These are phyloP conservation scores for Scheffersomyces segobiensis DNA, from an alignment of 1,139 yeast genomes.

Conservation along the genomic window DNA sequence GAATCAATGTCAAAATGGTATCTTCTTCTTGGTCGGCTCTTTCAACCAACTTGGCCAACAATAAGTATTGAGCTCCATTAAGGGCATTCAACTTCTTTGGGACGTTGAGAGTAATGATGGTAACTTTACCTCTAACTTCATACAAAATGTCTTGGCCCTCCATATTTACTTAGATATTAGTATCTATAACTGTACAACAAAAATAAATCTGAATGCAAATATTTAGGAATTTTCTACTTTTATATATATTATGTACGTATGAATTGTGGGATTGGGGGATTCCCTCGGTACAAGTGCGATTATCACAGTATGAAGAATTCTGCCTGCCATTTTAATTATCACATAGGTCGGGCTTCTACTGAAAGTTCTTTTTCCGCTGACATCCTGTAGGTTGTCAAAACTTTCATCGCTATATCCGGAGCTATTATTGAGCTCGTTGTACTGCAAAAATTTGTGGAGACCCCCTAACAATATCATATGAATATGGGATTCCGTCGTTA, in stretches of 20 bases:
- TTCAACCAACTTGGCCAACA: slow-evolving; percentile 60
- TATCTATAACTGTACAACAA: neutral
- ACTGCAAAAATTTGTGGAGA: neutral
- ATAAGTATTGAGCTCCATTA: slow-evolving; percentile 63
- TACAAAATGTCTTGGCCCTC: slow-evolving; percentile 35
- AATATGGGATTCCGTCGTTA: neutral
- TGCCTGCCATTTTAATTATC: neutral
- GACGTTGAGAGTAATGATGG: slow-evolving; percentile 67
- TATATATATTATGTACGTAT: neutral
- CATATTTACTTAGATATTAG: slow-evolving; percentile 2
- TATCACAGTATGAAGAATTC: neutral
- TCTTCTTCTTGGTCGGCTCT: slow-evolving; percentile 67
- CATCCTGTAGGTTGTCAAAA: neutral
- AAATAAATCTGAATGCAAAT: neutral
- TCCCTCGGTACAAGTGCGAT: neutral
- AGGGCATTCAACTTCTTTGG: slow-evolving; percentile 70
- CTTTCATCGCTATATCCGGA: neutral
- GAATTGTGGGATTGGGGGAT: neutral
- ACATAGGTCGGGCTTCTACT: neutral
- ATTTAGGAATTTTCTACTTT: neutral
- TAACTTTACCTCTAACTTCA: slow-evolving; percentile 55
- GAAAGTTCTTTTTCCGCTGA: neutral
- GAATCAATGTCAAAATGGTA: slow-evolving; percentile 66
- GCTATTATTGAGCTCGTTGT: neutral
- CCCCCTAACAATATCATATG: neutral